Evolutionary conservation across 768 basidiomycete genomes (phyloP), one percentile per base, ranked within the genome.

Genomic region (Lactarius pseudohatsudake): DNA sequence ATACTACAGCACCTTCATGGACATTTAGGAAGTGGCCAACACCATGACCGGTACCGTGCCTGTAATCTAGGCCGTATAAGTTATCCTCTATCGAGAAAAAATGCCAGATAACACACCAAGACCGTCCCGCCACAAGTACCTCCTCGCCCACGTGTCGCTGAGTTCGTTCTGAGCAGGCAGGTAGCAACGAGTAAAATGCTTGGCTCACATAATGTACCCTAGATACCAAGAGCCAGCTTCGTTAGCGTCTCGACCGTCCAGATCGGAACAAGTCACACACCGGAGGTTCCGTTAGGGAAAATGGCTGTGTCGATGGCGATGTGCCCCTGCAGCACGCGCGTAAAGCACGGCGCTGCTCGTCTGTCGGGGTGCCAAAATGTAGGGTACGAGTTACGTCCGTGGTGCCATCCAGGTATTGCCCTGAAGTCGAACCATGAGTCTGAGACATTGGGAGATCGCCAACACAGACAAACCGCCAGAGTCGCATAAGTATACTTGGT

Each of bases 11-110:
- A 79, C 80, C 81, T 82, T 98, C 95, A 72, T 98, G 96, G 0
- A 98, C 96, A 67, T 97, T 97, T 62, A 98, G 77, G 79, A 90
- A 98, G 70, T 92, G 89, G 0, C 96, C 96, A 38, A 99, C 91
- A 40, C 97, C 96, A 72, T 98, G 96, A 0, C 94, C 94, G 22
- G 96, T 97, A 5, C 93, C 92, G 68, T 97, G 95, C 66, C 94
- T 90, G 61, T 87, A 89, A 73, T 88, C 87, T 88, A 64, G 32
- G 59, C 8, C 53, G 43, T 45, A 38, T 30, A 50, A 45, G 67
- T 41, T 22, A 53, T 10, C 16, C 15, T 28, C 55, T 13, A 38
- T 38, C 41, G 38, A 45, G 32, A 64, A 58, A 28, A 56, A 64
- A 20, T n/a, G 57, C 9, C 26, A 50, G 15, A 62, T 38, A 11